Base-by-base conservation (phyloP, 176 grass and related monocot genomes). In the Cocos nucifera region DNA sequence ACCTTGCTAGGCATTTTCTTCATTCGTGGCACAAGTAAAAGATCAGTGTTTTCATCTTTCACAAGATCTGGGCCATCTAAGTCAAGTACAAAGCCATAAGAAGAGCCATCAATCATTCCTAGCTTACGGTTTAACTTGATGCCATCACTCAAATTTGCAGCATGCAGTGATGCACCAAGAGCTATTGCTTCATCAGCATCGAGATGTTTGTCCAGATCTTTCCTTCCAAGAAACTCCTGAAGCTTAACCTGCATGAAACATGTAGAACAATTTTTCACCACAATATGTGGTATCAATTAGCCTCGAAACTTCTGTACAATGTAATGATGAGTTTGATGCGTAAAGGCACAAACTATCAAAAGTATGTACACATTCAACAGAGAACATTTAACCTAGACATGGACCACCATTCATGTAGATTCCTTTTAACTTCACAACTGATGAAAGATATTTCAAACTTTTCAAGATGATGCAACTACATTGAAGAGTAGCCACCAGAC, bases 1-100 rank as follows among this genome's bases (percentile, higher is more conserved):
- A 92, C 93, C 93, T 98, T 98, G 66, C 92, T 86, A 56, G 88
- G 74, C 88, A 98, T 89, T 89, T 98, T 98, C 60, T 98, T 98
- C 94, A 93, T 86, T 71, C 88, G 80, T 17, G 88, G 85, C 21
- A 98, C 85, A 58, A 98, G 71, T 63, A 88, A 53, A 55, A 69
- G 59, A 73, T 98, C 85, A 51, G 71, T 74, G 62, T 29, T 89
- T 65, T 93, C 88, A 69, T 98, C 88, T 78, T 79, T 79, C 48
- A 93, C 70, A 79, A 83, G 88, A 76, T 69, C 82, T 16, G 60
- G 71, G 48, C 82, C 88, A 74, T 72, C 74, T 69, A 98, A 77
- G 66, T 98, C 87, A 67, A 98, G 74, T 51, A 74, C 15, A 49
- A 98, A 86, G 62, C 85, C 88, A 86, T 93, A 98, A 65, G 82